Evolutionary conservation across 129 eudicot genomes (phyloP).

Genomic region (Tagetes erecta): DNA sequence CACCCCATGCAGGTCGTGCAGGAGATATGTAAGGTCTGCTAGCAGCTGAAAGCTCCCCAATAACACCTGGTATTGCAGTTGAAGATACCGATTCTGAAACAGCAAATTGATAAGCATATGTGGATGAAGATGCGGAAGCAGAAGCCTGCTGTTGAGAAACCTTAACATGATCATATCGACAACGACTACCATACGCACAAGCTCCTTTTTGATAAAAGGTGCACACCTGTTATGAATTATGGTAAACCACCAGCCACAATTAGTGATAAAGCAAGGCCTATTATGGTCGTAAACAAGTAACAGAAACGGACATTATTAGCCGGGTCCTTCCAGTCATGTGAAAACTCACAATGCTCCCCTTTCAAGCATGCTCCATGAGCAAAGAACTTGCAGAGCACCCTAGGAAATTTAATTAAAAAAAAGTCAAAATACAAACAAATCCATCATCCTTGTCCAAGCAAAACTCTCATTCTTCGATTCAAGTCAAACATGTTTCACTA

Average conservation of each 20-base stretch:
- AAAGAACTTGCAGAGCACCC: conserved; percentile 93
- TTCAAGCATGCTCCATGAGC: conserved; percentile 90
- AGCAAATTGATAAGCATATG: conserved; percentile 34
- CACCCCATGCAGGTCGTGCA: conserved; percentile 43
- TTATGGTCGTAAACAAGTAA: background rate
- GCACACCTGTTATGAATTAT: conserved; percentile 56
- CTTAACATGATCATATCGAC: conserved; percentile 88
- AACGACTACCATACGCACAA: conserved; percentile 82
- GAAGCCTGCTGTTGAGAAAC: conserved; percentile 48
- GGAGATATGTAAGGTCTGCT: conserved; percentile 40
- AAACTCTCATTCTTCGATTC: background rate
- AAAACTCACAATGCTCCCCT: conserved; percentile 91
- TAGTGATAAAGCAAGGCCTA: background rate
- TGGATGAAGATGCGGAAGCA: conserved; percentile 47
- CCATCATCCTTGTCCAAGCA: background rate
- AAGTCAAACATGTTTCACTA: background rate
- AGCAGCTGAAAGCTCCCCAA: conserved; percentile 51
- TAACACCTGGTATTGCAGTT: conserved; percentile 29
- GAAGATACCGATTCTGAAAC: conserved; percentile 38
- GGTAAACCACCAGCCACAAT: conserved; percentile 4
- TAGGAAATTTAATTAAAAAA: conserved; percentile 15
- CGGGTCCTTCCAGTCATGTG: conserved; percentile 93
- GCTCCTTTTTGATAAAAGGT: conserved; percentile 88
- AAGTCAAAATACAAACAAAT: background rate
- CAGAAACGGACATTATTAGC: conserved; percentile 59